Base-by-base conservation (phyloP, 345 rosid species). In the Eucalyptus curtisii region DNA sequence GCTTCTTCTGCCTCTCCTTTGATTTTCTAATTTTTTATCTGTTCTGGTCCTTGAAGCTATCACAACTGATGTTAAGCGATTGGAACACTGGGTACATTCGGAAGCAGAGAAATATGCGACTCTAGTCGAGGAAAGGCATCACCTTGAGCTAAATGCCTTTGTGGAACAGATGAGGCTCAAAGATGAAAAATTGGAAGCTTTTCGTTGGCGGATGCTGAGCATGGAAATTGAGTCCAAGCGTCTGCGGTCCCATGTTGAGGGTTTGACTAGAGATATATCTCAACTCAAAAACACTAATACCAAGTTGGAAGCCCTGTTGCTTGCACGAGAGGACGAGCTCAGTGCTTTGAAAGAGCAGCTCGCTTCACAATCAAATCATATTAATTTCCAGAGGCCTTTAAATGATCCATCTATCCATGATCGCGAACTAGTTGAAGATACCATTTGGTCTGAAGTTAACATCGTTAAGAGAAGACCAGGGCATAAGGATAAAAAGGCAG, bases 111-210 rank as follows among this genome's bases (percentile, higher is more conserved):
- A 93, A 91, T 93, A 94, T 91, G 93, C 92, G 27, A 87, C 93
- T 68, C 88, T 92, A 76, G 93, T 94, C 19, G 95, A 93, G 94
- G 95, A 93, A 91, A 93, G 93, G 89, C 96, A 94, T 91, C 97
- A 93, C 86, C 87, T 91, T 64, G 99, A 96, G 90, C 88, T 95
- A 57, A 96, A 93, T 52, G 97, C 95, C 49, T 95, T 94, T 92
- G 94, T 93, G 16, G 96, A 96, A 90, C 95, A 95, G 89, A 92
- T 96, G 95, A 93, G 98, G 88, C 90, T 94, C 79, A 96, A 96
- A 91, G 98, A 96, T 86, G 98, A 98, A 90, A 97, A 94, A 86
- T 88, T 97, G 86, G 98, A 97, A 93, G 94, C 94, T 85, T 92
- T 91, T 55, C 96, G 93, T n/a, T 94, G 96, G 98, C 93, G 90